These are phyloP conservation scores for Effrenium voratum DNA, from an alignment of 73 alveolate genomes.

Conservation along the genomic window DNA sequence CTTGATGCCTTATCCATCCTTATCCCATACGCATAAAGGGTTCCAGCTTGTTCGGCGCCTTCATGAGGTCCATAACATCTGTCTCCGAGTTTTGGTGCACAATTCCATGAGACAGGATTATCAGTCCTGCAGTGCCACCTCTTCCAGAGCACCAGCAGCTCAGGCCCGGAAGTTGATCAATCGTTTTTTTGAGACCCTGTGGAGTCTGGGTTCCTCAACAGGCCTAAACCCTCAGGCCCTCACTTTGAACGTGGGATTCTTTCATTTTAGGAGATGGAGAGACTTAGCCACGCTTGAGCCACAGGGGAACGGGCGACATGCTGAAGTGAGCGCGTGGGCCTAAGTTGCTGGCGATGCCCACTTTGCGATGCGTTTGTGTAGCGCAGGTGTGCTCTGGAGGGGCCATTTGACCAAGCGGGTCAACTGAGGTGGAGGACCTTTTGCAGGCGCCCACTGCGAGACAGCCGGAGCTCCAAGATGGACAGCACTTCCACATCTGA, in stretches of 20 bases:
- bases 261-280: neutral
- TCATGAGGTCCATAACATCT: too few relatives aligned
- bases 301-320: neutral
- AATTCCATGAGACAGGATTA: too few relatives aligned
- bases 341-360: neutral
- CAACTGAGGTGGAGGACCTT: slow-evolving; percentile 61
- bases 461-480: neutral
- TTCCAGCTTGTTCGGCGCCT: too few relatives aligned
- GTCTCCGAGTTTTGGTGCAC: too few relatives aligned
- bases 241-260: neutral
- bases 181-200: too few relatives aligned
- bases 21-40: neutral
- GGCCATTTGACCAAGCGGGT: too few relatives aligned
- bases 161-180: too few relatives aligned
- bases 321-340: neutral
- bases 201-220: too few relatives aligned
- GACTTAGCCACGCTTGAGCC: neutral
- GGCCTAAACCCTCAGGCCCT: neutral
- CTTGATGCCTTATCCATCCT: neutral
- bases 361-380: too few relatives aligned
- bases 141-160: too few relatives aligned
- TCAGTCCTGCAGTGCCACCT: too few relatives aligned
- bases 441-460: slow-evolving; percentile 76
- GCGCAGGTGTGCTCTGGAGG: neutral
- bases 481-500: neutral